Conservation (phyloP, 768 basidiomycete genomes). For the Crassisporium funariophilum region DNA sequence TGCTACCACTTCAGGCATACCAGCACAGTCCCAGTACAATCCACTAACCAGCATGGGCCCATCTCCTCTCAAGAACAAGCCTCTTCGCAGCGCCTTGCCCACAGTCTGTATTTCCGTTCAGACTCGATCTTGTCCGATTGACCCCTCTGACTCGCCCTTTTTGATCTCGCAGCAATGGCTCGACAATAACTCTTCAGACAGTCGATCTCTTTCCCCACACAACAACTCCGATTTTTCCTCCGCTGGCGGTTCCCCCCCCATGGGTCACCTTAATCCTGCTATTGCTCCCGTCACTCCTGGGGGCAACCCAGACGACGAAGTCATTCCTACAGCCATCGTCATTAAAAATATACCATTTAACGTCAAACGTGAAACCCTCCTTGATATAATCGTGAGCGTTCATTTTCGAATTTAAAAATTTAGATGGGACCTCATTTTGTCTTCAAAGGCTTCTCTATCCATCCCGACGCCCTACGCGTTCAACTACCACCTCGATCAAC, state of each 20-base stretch:
- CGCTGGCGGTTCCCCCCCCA: constrained; percentile 80
- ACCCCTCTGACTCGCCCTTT: constrained; percentile 20
- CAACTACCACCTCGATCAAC: constrained; percentile 98
- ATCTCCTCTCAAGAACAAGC: constrained; percentile 77
- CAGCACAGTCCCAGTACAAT: constrained; percentile 62
- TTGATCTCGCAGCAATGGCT: constrained; percentile 79
- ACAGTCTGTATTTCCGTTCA: constrained; percentile 52
- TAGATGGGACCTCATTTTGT: constrained; percentile 16
- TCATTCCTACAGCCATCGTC: constrained; percentile 98
- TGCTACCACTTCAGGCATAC: constrained; percentile 56
- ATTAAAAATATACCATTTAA: constrained; percentile 99
- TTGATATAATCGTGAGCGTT: constrained; percentile 88
- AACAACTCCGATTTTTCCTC: constrained; percentile 91
- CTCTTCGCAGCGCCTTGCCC: constrained; percentile 69
- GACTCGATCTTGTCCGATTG: constrained; percentile 23
- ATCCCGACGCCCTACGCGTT: constrained; percentile 99
- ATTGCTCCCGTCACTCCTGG: constrained; percentile 52
- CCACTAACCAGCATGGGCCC: constrained; percentile 57
- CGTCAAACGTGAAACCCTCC: constrained; percentile 93
- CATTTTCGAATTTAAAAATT: constrained; percentile 11
- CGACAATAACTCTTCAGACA: constrained; percentile 69
- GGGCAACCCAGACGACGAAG: constrained; percentile 74
- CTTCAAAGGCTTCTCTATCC: constrained; percentile 74
- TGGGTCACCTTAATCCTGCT: constrained; percentile 46
- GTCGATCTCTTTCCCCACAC: constrained; percentile 80